These are phyloP conservation scores for Plasmodium ovale DNA, from an alignment of 169 alveolate genomes.

Conservation along the genomic window DNA sequence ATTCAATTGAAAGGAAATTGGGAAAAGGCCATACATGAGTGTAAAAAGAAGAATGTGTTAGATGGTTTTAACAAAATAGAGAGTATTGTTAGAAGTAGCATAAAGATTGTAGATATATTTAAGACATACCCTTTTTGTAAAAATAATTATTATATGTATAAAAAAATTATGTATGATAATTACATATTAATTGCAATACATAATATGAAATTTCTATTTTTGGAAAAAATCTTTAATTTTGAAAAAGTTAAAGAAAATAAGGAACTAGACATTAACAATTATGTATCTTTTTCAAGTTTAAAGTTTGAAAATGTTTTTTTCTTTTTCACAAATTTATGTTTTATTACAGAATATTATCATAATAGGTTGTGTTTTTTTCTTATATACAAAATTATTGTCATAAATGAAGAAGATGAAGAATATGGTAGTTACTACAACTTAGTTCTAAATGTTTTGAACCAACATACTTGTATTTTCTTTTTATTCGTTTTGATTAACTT, in stretches of 20 bases:
- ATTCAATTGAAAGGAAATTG: constrained; percentile 16
- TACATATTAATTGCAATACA: constrained; percentile 20
- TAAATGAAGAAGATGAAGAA: constrained; percentile 65
- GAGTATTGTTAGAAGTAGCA: background rate
- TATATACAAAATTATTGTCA: constrained; percentile 53
- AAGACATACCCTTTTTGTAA: constrained; percentile 11
- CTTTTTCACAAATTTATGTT: constrained; percentile 44
- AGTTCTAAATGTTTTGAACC: constrained; percentile 10
- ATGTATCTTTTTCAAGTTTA: background rate
- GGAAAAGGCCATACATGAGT: background rate
- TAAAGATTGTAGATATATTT: constrained; percentile 35
- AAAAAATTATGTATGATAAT: constrained; percentile 39
- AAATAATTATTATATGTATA: background rate
- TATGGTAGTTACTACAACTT: constrained; percentile 46
- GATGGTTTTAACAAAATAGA: constrained; percentile 4
- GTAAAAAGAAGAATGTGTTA: background rate
- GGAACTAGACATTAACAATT: background rate
- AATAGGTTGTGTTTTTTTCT: constrained; percentile 24
- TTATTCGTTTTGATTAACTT: constrained; percentile 29
- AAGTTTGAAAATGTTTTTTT: constrained; percentile 21
- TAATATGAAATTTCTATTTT: constrained; percentile 15
- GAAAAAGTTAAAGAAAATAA: background rate
- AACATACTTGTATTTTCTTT: constrained; percentile 28
- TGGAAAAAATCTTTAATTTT: constrained; percentile 37
- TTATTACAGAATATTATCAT: constrained; percentile 16